Base-by-base conservation (phyloP, 148 eudicot species). In the Bassia scoparia region DNA sequence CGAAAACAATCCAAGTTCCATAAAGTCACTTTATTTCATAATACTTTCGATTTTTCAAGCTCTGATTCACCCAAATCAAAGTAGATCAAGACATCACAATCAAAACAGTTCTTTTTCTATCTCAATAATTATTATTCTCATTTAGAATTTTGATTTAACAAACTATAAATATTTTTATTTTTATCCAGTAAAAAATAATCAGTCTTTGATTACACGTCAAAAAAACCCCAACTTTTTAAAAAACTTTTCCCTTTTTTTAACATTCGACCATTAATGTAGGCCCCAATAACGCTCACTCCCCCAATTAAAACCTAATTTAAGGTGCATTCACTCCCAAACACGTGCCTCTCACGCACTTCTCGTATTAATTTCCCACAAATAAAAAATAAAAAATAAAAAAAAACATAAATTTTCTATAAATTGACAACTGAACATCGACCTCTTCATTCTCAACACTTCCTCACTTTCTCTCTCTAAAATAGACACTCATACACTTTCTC, bases 321-420 rank as follows among this genome's bases (percentile, higher is more conserved):
- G 77, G 74, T 52, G 43, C 24, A 46, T 43, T 58, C 67, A 64
- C 69, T 35, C 38, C 53, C 10, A 38, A 53, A 48, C 79, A 65
- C 79, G 74, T 72, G 76, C 65, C 58, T 30, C 58, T 71, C 80
- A 78, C 80, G 72, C 72, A 54, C 29, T 30, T 70, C 61, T 70
- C 50, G 50, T 66, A 64, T 62, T 58, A 41, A 37, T 52, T 69
- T 58, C 34, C 54, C 29, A 37, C 38, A 13, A 52, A 68, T 6
- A 2, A 8, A 63, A 50, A 20, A 14, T 4, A 49, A 7, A 26
- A n/a, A 24, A 15, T 33, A 17, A 41, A 1, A 20, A 35, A 35
- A 18, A 35, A 24, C 9, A 52, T 11, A 23, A 55, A 75, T 8
- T 20, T 23, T 26, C 78, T 74, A 74, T 79, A 79, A 69, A 79